Base-by-base conservation (phyloP, 768 basidiomycete species). In the Macrolepiota fuliginosa region DNA sequence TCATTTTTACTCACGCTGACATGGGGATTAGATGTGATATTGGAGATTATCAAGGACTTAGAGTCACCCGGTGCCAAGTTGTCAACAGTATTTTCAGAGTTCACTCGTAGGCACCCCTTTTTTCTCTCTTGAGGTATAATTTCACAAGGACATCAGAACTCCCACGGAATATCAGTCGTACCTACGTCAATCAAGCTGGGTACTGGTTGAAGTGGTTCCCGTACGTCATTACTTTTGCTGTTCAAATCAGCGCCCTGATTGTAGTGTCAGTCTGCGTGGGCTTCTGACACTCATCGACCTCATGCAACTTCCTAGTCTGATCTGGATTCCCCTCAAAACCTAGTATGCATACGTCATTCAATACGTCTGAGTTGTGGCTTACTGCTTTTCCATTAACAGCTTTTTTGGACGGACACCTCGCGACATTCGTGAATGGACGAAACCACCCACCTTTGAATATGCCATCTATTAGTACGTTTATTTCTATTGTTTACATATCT, bases 161-260 rank as follows among this genome's bases (percentile, higher is more conserved):
- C n/a, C 88, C 87, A 19, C 75, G 71, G 3, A 78, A 72, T 17
- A 89, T 94, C 64, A 88, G 90, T 63, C 73, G 75, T 55, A 90
- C 92, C 0, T 96, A 94, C 66, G 84, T 95, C 56, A 81, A 86
- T 64, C 93, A 95, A 69, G 80, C 86, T 6, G 87, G 87, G 27
- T 93, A 87, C 72, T 92, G 90, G 89, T 73, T 92, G 42, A 92
- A 89, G 17, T 92, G 85, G 77, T 89, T 92, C 74, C 89, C 91
- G 84, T 90, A 70, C 19, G 84, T 24, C 47, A 49, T 3, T 77
- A 11, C 12, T 58, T 62, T 17, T 19, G 24, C 24, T 7, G 15
- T 3, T 13, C 37, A 39, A 13, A 47, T 24, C 12, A 32, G 7
- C 24, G 19, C 12, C 12, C 47, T 49, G 11, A 49, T 15, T 11